A percentile compares a stretch with the other conserved stretches of the same genome.
These are phyloP conservation scores for Nakazawaea ernobii DNA, from an alignment of 805 yeast species.

Conservation along the genomic window DNA sequence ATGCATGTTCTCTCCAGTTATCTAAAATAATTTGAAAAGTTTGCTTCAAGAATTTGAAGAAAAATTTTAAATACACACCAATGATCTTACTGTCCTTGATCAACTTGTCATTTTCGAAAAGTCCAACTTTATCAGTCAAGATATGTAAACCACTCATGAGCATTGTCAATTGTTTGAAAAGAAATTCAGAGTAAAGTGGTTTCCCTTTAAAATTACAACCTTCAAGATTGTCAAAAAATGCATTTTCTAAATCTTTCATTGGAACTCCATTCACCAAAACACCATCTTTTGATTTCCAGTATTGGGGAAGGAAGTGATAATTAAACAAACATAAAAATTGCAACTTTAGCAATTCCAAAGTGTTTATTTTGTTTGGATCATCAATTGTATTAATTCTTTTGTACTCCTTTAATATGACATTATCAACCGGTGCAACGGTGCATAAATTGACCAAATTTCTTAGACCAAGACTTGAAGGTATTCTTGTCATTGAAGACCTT, in stretches of 20 bases:
- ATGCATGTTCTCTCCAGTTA: slow-evolving; percentile 19
- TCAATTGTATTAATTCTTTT: slow-evolving; percentile 12
- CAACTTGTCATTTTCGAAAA: slow-evolving; percentile 10
- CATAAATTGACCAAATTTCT: slow-evolving; percentile 35
- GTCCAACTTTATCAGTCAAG: slow-evolving; percentile 19
- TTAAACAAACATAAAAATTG: slow-evolving; percentile 25
- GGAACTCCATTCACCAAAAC: slow-evolving; percentile 24
- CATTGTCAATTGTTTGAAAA: slow-evolving; percentile 30
- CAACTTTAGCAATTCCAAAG: slow-evolving; percentile 23
- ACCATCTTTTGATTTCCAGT: slow-evolving; percentile 28
- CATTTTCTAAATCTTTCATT: slow-evolving; percentile 24
- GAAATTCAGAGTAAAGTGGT: slow-evolving; percentile 27
- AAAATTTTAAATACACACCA: slow-evolving; percentile 30
- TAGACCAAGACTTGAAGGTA: slow-evolving; percentile 41
- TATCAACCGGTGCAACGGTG: slow-evolving; percentile 31
- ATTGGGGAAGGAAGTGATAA: slow-evolving; percentile 35
- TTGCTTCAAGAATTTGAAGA: slow-evolving; percentile 33
- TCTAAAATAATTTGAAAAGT: slow-evolving; percentile 19
- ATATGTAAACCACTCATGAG: slow-evolving; percentile 32
- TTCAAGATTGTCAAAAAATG: slow-evolving; percentile 22
- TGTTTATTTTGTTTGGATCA: slow-evolving; percentile 21
- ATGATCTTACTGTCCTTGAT: slow-evolving; percentile 19
- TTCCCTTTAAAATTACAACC: slow-evolving; percentile 23
- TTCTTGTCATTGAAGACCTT: slow-evolving; percentile 50
- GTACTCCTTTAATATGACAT: slow-evolving; percentile 21